phyloP scores from a whole-genome alignment of 352 stramenopile genomes.

The Lagenidium giganteum region DNA sequence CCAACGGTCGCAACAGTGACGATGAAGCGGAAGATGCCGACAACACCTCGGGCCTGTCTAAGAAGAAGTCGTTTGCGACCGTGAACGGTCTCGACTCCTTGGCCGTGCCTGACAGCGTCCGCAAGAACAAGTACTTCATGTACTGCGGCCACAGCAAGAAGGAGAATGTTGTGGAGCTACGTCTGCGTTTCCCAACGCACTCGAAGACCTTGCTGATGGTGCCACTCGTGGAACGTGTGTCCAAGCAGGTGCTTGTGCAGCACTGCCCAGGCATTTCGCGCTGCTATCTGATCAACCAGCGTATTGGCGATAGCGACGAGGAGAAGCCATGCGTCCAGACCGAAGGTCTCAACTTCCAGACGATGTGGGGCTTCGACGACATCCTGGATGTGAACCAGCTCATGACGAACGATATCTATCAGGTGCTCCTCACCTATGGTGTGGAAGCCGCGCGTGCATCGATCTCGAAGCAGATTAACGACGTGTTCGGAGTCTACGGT shows the following conservation, averaged over 20 bases:
- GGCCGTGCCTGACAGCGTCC: constrained; percentile 63
- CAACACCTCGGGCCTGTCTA: not conserved
- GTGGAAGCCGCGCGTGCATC: constrained; percentile 96
- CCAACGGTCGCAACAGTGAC: constrained; percentile 16
- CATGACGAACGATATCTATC: constrained; percentile 98
- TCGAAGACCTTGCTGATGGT: constrained; percentile 89
- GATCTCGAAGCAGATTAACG: constrained; percentile 98
- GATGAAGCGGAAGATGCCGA: constrained; percentile 22
- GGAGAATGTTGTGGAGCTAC: constrained; percentile 79
- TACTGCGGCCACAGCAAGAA: constrained; percentile 76
- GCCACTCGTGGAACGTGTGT: constrained; percentile 83
- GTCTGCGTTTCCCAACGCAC: constrained; percentile 84
- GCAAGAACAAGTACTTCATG: constrained; percentile 87
- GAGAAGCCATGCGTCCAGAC: constrained; percentile 88
- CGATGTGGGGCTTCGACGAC: constrained; percentile 93
- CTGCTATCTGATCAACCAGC: constrained; percentile 89
- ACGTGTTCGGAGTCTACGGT: constrained; percentile 99
- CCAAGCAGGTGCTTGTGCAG: constrained; percentile 82
- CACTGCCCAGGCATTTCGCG: constrained; percentile 84
- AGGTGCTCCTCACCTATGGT: constrained; percentile 95
- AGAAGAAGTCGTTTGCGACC: constrained; percentile 32
- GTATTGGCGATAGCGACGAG: constrained; percentile 67
- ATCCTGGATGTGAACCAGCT: constrained; percentile 94
- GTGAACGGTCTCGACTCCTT: constrained; percentile 65
- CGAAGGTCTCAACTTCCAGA: constrained; percentile 98